Conservation (phyloP, 2,329 filamentous ascomycete species). For the Orbilia blumenaviensis region DNA sequence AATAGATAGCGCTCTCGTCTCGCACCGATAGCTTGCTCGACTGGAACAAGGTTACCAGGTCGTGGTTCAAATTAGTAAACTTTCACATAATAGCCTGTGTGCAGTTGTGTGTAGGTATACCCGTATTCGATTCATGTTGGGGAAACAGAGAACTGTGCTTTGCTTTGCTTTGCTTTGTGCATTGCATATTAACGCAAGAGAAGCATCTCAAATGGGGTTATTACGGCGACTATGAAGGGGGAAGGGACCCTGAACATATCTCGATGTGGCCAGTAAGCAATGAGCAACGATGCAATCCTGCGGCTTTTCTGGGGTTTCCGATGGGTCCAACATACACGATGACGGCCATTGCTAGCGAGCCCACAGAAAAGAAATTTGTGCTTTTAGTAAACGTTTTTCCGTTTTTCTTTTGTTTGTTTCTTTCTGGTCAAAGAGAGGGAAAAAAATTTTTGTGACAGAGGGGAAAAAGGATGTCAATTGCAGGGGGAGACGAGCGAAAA, state of each 20-base stretch:
- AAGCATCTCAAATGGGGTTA: conserved; percentile 21
- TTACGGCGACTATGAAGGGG: conserved; percentile 47
- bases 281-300: conserved; percentile 9
- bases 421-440: neutral
- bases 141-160: conserved; percentile 33
- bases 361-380: neutral
- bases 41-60: conserved; percentile 29
- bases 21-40: conserved; percentile 12
- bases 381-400: too few species aligned
- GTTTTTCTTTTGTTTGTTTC: neutral
- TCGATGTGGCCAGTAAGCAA: conserved; percentile 37
- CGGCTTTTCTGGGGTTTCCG: conserved; percentile 28
- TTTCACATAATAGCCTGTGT: conserved; percentile 35
- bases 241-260: conserved; percentile 30
- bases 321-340: conserved; percentile 25
- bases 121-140: conserved; percentile 18
- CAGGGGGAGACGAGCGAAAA: conserved; percentile 26
- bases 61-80: conserved; percentile 23
- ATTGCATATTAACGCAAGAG: conserved; percentile 37
- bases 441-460: conserved; percentile 9
- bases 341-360: conserved; percentile 20
- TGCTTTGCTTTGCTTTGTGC: conserved; percentile 41
- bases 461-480: conserved; percentile 18
- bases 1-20: conserved; percentile 43
- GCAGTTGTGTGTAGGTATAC: conserved; percentile 15